A percentile compares a stretch with the other conserved stretches of the same genome.
These are phyloP conservation scores for Panaeolus papilionaceus DNA, from an alignment of 768 basidiomycete genomes.

Conservation along the genomic window DNA sequence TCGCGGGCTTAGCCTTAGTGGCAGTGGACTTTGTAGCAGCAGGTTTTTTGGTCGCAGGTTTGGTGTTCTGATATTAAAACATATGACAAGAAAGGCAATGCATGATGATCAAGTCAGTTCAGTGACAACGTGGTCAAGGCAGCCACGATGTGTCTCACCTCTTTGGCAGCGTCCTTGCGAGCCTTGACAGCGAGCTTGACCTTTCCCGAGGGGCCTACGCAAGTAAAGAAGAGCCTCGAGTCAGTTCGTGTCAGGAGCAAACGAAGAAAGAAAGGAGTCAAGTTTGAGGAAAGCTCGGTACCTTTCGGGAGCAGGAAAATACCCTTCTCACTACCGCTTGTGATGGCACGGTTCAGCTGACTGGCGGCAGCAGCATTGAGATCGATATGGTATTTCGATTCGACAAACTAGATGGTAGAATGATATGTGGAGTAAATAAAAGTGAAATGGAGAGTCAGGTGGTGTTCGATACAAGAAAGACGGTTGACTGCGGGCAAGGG, in stretches of 20 bases:
- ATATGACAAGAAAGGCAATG: conserved; percentile 19
- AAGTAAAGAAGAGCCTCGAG: neutral
- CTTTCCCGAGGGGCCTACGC: conserved; percentile 45
- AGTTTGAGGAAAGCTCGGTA: conserved; percentile 23
- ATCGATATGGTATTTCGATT: conserved; percentile 81
- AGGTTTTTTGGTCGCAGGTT: conserved; percentile 49
- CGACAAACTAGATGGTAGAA: conserved; percentile 64
- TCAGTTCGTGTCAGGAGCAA: conserved; percentile 6
- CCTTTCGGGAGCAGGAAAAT: conserved; percentile 59
- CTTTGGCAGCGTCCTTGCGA: conserved; percentile 59
- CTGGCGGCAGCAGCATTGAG: conserved; percentile 74
- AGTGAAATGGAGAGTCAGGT: conserved; percentile 22
- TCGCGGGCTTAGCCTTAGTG: conserved; percentile 28
- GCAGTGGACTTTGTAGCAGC: conserved; percentile 21
- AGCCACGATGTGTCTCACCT: conserved; percentile 38
- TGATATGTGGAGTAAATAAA: conserved; percentile 2
- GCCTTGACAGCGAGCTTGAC: conserved; percentile 73
- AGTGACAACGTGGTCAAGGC: conserved; percentile 16
- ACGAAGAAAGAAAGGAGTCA: conserved; percentile 13
- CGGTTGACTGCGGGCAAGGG: conserved; percentile 22
- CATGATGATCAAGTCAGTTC: conserved; percentile 21
- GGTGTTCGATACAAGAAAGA: conserved; percentile 20
- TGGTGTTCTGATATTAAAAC: conserved; percentile 44
- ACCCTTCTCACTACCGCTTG: conserved; percentile 53
- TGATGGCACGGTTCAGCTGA: conserved; percentile 83